These are phyloP conservation scores for Marasmius fiardii DNA, from an alignment of 1,284 basidiomycete species.

Conservation along the genomic window DNA sequence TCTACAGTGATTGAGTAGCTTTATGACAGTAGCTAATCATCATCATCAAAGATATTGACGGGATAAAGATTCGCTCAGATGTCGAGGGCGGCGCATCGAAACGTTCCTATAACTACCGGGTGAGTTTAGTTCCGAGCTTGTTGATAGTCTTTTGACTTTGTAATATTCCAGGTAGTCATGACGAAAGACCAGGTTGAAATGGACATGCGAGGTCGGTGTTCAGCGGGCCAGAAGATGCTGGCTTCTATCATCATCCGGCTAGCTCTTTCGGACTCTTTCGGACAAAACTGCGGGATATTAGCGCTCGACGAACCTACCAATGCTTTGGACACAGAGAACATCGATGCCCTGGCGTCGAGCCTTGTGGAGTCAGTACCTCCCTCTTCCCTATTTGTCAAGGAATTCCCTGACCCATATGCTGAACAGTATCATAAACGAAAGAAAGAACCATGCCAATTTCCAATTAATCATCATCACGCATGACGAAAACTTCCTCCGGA, in stretches of 20 bases:
- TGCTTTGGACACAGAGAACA: slow-evolving; percentile 95
- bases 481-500: slow-evolving; percentile 86
- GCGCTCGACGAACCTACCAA: slow-evolving; percentile 99
- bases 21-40: slow-evolving; percentile 15
- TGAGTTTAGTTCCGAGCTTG: slow-evolving; percentile 33
- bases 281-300: slow-evolving; percentile 95
- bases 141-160: slow-evolving; percentile 15
- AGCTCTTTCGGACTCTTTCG: slow-evolving; percentile 97
- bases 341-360: slow-evolving; percentile 89
- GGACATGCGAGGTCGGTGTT: slow-evolving; percentile 99
- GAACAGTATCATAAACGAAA: slow-evolving; percentile 86
- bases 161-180: slow-evolving; percentile 83
- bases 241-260: slow-evolving; percentile 99
- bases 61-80: slow-evolving; percentile 94
- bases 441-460: slow-evolving; percentile 88
- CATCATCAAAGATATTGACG: slow-evolving; percentile 81
- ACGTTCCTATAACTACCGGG: slow-evolving; percentile 98
- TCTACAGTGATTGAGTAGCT: slow-evolving; percentile 8
- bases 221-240: slow-evolving; percentile 97
- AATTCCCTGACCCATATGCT: slow-evolving; percentile 5
- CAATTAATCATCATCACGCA: slow-evolving; percentile 98
- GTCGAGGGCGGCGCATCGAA: slow-evolving; percentile 84
- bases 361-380: slow-evolving; percentile 78
- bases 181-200: slow-evolving; percentile 98
- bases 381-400: neutral